Evolutionary conservation across 129 eudicot genomes (phyloP).

Genomic region (Flaveria linearis): DNA sequence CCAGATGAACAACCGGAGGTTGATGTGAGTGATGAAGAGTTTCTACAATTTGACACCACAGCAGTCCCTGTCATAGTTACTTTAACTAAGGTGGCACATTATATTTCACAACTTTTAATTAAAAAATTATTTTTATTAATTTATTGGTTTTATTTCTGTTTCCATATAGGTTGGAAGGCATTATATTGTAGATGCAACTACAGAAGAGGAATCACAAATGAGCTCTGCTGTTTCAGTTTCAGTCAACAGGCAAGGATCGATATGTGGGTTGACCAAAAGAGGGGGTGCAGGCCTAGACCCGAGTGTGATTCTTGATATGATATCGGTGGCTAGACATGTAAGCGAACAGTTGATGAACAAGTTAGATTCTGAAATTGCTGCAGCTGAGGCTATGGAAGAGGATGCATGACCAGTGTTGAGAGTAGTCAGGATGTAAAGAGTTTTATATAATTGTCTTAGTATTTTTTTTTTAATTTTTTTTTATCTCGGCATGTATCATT

Average conservation of each 20-base stretch:
- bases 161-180: constrained; percentile 73
- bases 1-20: constrained; percentile 86
- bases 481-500: constrained; percentile 47
- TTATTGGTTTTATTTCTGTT: not conserved
- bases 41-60: constrained; percentile 78
- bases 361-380: constrained; percentile 87
- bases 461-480: constrained; percentile 24
- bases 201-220: constrained; percentile 97
- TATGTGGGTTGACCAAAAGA: constrained; percentile 85
- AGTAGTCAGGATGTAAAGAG: constrained; percentile 26
- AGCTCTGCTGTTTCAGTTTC: constrained; percentile 81
- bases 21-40: constrained; percentile 91
- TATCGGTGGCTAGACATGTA: constrained; percentile 76
- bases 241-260: constrained; percentile 59
- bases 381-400: constrained; percentile 80
- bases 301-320: constrained; percentile 82
- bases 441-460: constrained; percentile 26
- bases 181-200: constrained; percentile 89
- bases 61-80: constrained; percentile 85
- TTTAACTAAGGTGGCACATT: constrained; percentile 44
- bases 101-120: not conserved
- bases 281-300: constrained; percentile 91
- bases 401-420: constrained; percentile 38
- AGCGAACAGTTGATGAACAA: constrained; percentile 76
- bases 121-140: not conserved